Base-by-base conservation (phyloP, 1,284 basidiomycete genomes). In the Cryptococcus deneoformans region DNA sequence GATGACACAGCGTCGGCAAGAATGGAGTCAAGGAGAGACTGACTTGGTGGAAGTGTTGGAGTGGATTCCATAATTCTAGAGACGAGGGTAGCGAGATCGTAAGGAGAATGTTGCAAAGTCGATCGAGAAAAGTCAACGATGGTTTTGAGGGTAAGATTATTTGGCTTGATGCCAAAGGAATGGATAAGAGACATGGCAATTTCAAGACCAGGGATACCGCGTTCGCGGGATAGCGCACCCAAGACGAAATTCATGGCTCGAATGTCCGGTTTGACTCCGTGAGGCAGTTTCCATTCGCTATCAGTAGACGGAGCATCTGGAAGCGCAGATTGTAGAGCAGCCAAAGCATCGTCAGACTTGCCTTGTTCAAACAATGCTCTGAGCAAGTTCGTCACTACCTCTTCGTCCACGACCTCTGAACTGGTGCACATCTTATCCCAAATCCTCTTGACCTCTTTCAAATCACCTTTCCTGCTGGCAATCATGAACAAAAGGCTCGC, bases 71-170 rank as follows among this genome's bases (percentile, higher is more conserved):
- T 51, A 45, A 72, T 54, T 12, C 47, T 47, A 5, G 54, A 46
- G 12, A 72, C 60, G 24, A 73, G 52, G 9, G 54, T 48, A 5
- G 67, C 65, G 11, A 75, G 57, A 6, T 64, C 59, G 0, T 35
- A 44, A 9, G 71, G 69, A 11, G 53, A 46, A 20, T 58, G 45
- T 2, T 50, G 39, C 14, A 66, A 57, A 16, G 55, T 24, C 2
- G 24, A 46, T 2, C 57, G 57, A 4, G 69, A 66, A 46, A 64
- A 66, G 34, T 69, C 61, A 39, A 74, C 58, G 29, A 72, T 57
- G 45, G 60, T 54, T 7, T 59, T 56, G 24, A 75, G 44, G 1
- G 72, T 70, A 7, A 53, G 54, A 14, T 60, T 57, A 56, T 76
- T 66, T 1, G 72, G 65, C 14, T 53, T 36, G 24, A 74, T 58